Base-by-base conservation (phyloP, 2,329 filamentous ascomycete species). In the Biscogniauxia mediterranea region DNA sequence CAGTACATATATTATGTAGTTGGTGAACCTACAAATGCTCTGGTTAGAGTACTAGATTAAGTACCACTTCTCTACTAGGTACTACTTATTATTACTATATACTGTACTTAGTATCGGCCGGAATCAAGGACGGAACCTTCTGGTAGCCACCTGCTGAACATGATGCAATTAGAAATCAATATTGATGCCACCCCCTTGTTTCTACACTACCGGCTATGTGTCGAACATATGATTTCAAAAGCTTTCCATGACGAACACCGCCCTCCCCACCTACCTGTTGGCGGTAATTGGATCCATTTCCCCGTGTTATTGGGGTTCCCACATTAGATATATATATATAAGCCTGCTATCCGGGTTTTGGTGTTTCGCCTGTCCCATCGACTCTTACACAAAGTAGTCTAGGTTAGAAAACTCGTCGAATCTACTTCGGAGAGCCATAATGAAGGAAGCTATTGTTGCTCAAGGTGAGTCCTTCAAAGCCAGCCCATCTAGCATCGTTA, bases 371-470 rank as follows among this genome's bases (percentile, higher is more conserved):
- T 46, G 11, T 8, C 9, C 15, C 11, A 11, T 5, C 17, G 6
- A 3, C 17, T 7, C 13, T n/a, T 46, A 15, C 38, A 17, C 38
- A n/a, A n/a, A 46, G 17, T 46, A 1, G 13, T 46, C 13, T 7
- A n/a, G 46, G 17, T 11, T 11, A 13, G 21, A 56, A 11, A 11
- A 32, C 6, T 51, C 15, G 19, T 28, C 21, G 23, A 17, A 7
- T 6, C 38, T 19, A 46, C 3, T 11, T 38, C 6, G 9, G 26
- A 46, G 5, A 13, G 20, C 6, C 32, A 23, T 42, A 28, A 71
- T 71, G 70, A 71, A 71, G 59, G 70, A 70, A 67, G 70, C 68
- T 17, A 3, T 71, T 13, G 63, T 71, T 9, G 58, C 57, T 23
- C 57, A 62, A 56, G 69, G 69, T 69, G 51, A 52, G 63, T 32